Evolutionary conservation across 2,329 filamentous ascomycete genomes (phyloP).

Genomic region (Plectosphaerella plurivora): DNA sequence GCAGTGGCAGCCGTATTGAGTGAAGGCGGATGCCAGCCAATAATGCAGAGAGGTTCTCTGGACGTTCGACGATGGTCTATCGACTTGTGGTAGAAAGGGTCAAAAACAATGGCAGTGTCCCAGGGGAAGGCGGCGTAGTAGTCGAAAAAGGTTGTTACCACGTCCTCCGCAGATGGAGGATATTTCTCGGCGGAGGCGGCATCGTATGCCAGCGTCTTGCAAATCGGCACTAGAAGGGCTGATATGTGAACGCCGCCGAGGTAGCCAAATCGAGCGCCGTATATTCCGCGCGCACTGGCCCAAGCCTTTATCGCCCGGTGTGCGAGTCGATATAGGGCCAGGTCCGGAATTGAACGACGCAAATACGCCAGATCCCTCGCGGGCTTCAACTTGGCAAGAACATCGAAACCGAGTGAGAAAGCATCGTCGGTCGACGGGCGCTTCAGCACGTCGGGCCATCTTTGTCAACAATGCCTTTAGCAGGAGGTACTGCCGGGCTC

Average conservation of each 20-base stretch:
- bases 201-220: constrained; percentile 41
- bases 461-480: constrained; percentile 7
- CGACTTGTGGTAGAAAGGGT: constrained; percentile 54
- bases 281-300: constrained; percentile 58
- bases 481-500: neutral
- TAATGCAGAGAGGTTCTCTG: constrained; percentile 58
- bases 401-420: constrained; percentile 51
- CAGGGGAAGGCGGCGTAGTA: constrained; percentile 61
- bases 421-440: constrained; percentile 45
- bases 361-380: constrained; percentile 59
- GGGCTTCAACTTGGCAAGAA: constrained; percentile 59
- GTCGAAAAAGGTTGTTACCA: constrained; percentile 57
- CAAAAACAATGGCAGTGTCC: constrained; percentile 48
- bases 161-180: constrained; percentile 38
- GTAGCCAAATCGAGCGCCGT: constrained; percentile 61
- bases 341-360: constrained; percentile 53
- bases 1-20: constrained; percentile 56
- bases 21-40: constrained; percentile 57
- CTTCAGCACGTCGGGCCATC: constrained; percentile 42
- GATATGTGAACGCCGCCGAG: constrained; percentile 62
- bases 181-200: constrained; percentile 22
- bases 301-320: constrained; percentile 58
- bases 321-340: constrained; percentile 51
- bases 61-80: constrained; percentile 48
- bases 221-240: constrained; percentile 54